phyloP scores from a whole-genome alignment of 805 yeast genomes.

The Candida sithepensis region DNA sequence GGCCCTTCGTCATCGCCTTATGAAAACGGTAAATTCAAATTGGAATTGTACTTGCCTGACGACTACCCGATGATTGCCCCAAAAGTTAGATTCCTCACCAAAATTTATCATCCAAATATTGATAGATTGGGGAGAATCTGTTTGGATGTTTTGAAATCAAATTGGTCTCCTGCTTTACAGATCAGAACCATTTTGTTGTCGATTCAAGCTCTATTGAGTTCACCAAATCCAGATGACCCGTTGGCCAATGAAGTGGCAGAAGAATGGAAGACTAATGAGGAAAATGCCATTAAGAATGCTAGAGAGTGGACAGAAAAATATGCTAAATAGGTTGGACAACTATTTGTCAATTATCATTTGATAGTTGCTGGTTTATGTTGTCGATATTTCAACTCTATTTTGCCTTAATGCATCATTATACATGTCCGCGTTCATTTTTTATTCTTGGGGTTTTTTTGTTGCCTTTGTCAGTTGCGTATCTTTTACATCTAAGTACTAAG shows the following conservation, averaged over 20 bases:
- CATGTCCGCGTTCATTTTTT: neutral
- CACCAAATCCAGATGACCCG: conserved; percentile 98
- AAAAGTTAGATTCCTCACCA: conserved; percentile 88
- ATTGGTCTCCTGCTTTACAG: conserved; percentile 98
- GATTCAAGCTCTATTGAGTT: conserved; percentile 88
- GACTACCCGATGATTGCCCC: conserved; percentile 99
- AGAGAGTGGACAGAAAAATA: conserved; percentile 65
- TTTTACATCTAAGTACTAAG: too few relatives aligned
- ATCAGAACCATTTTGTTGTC: conserved; percentile 88
- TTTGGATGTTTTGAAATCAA: conserved; percentile 87
- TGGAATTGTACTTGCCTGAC: conserved; percentile 89
- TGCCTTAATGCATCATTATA: neutral
- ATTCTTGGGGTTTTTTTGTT: too few relatives aligned
- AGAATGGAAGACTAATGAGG: conserved; percentile 88
- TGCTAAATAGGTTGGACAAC: conserved; percentile 36
- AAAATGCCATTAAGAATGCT: conserved; percentile 77
- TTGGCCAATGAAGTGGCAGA: conserved; percentile 97
- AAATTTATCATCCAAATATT: conserved; percentile 94
- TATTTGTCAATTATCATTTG: neutral
- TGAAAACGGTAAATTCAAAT: conserved; percentile 71
- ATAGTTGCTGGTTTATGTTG: neutral
- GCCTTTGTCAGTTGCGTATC: too few relatives aligned
- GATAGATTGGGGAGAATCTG: conserved; percentile 95
- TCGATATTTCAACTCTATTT: neutral
- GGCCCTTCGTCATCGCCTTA: conserved; percentile 94